Evolutionary conservation across 2,329 filamentous ascomycete species (phyloP).

Genomic region (Alternaria novae-zelandiae): DNA sequence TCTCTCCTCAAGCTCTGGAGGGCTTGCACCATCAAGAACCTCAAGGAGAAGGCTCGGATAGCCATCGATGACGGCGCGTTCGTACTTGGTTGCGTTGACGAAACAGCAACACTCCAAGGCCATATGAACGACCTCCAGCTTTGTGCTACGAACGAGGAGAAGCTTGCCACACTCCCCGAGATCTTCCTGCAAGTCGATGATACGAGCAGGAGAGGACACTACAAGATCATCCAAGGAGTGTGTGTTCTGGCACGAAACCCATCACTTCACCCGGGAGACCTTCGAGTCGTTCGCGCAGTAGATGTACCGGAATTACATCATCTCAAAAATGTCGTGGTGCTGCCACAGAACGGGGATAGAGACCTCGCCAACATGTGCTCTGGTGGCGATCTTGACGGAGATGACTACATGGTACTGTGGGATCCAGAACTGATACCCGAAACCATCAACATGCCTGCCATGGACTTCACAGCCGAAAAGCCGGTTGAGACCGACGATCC

Average conservation of each 20-base stretch:
- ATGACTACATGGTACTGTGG: constrained; percentile 96
- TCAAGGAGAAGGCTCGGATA: constrained; percentile 93
- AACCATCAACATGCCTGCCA: constrained; percentile 74
- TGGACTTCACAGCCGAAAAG: constrained; percentile 72
- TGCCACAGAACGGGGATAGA: constrained; percentile 81
- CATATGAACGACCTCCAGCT: constrained; percentile 62
- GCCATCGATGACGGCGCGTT: constrained; percentile 83
- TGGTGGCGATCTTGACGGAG: constrained; percentile 92
- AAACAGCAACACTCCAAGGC: constrained; percentile 77
- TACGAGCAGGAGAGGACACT: constrained; percentile 59
- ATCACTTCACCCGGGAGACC: constrained; percentile 89
- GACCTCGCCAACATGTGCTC: constrained; percentile 94
- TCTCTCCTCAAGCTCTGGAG: constrained; percentile 85
- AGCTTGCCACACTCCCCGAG: constrained; percentile 67
- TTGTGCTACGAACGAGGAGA: constrained; percentile 55
- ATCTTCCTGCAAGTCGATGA: constrained; percentile 86
- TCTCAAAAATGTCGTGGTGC: constrained; percentile 83
- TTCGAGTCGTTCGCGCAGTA: constrained; percentile 85
- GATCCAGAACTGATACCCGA: constrained; percentile 70
- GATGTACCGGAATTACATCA: constrained; percentile 75
- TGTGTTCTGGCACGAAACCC: constrained; percentile 92
- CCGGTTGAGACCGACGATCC: constrained; percentile 64
- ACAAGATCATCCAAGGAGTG: constrained; percentile 73
- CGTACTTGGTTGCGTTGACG: constrained; percentile 86
- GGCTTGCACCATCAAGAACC: constrained; percentile 83